Base-by-base conservation (phyloP, 768 basidiomycete species). In the Russula sp. region DNA sequence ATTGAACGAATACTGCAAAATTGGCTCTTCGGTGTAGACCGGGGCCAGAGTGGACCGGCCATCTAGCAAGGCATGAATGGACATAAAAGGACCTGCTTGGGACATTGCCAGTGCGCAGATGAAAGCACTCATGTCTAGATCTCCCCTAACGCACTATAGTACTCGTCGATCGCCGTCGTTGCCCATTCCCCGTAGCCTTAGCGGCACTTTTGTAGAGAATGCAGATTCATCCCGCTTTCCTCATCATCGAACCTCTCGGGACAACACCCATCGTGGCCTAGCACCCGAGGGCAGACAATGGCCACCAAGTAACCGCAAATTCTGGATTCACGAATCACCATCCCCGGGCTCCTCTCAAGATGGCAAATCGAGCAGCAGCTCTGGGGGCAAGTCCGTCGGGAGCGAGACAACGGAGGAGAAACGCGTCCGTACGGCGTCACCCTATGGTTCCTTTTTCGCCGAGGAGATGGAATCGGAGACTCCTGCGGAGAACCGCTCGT, bases 371-470 rank as follows among this genome's bases (percentile, higher is more conserved):
- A 65, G 22, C 10, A 20, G 9, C 9, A 61, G 64, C 49, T 50
- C 54, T 5, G 24, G 28, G 40, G 18, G 48, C 40, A 24, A 51
- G 34, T 65, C 59, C 14, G 24, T 53, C 24, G 40, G 32, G 40
- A 61, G 49, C 54, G 55, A 65, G 38, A 34, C 30, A 5, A 8
- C 28, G 13, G 36, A 58, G 32, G 57, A 53, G 16, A 50, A 24
- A 22, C 36, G 16, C 46, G 44, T 4, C 5, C 59, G 22, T 18
- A 44, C 54, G 3, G 64, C 44, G 30, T 65, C 64, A 18, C 63
- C 63, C 7, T 64, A 64, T 42, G 64, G 64, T 20, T 61, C 64
- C 32, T 61, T 61, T 53, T 65, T 65, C 34, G 64, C 24, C 2
- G 59, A 61, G 7, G 63, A 65, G 24, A 65, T 65, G 64, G 64